Conservation (phyloP, 1,284 basidiomycete species). For the Fereydounia khargensis region DNA sequence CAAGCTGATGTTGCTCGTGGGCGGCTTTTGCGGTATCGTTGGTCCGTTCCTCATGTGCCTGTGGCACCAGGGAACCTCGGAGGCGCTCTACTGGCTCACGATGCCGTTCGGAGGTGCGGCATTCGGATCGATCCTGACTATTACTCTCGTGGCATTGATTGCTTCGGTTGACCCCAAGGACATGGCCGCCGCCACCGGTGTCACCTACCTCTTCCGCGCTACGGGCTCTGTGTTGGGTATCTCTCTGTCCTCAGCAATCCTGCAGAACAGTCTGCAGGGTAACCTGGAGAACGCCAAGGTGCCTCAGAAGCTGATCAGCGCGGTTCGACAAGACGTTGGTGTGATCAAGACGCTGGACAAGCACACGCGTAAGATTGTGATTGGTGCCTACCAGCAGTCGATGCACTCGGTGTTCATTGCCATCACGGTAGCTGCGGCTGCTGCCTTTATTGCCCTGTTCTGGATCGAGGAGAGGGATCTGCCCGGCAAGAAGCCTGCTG, state of each 20-base stretch:
- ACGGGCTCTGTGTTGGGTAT: constrained; percentile 58
- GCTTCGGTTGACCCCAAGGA: constrained; percentile 56
- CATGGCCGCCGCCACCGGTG: constrained; percentile 57
- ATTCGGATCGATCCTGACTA: constrained; percentile 56
- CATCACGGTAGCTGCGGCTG: constrained; percentile 47
- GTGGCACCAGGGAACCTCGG: constrained; percentile 54
- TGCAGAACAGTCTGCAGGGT: constrained; percentile 56
- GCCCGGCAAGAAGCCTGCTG: constrained; percentile 47
- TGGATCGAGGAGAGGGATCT: constrained; percentile 56
- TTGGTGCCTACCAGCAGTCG: constrained; percentile 55
- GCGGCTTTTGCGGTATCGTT: constrained; percentile 50
- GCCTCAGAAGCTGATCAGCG: constrained; percentile 45
- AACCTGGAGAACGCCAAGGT: constrained; percentile 46
- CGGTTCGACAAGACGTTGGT: constrained; percentile 54
- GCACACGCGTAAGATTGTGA: constrained; percentile 41
- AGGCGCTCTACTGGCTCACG: constrained; percentile 54
- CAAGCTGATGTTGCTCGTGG: constrained; percentile 53
- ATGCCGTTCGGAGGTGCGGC: constrained; percentile 55
- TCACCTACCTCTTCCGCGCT: constrained; percentile 59
- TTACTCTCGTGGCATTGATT: constrained; percentile 57
- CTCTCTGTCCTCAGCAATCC: constrained; percentile 56
- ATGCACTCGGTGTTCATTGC: constrained; percentile 58
- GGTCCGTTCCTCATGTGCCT: constrained; percentile 58
- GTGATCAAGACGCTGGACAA: constrained; percentile 47
- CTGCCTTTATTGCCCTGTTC: constrained; percentile 52